Evolutionary conservation across 441 rosid species (phyloP), one percentile per base, ranked within the genome.

Genomic region (Metrosideros polymorpha): DNA sequence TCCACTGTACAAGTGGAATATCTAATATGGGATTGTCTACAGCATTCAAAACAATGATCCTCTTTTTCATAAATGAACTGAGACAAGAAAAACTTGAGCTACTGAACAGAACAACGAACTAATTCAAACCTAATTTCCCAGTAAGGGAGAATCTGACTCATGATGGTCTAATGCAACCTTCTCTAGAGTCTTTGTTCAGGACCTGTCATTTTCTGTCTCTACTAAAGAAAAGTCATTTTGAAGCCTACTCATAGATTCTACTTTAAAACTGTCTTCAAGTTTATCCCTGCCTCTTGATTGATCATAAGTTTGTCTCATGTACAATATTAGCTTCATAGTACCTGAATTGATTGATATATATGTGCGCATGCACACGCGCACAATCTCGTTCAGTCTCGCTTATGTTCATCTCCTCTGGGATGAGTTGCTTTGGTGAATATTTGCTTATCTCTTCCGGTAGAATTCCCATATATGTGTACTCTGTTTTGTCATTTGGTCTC

Each of bases 121-220:
- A 63, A 32, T 63, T 63, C 27, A 63, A 32, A 3, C 45, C 1
- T 63, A 6, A 2, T 63, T 18, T 59, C 71, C 22, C 5, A 59
- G 71, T 29, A 8, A 57, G 32, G 32, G 32, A 59, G 39, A 59
- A 29, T n/a, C 32, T 59, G 17, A 27, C 71, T 59, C 35, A 29
- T 59, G 71, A 7, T 15, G 71, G 22, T 29, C 22, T 59, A 29
- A 14, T 15, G 10, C 35, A 30, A 29, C 18, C 43, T 30, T 63
- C 3, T 63, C 43, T 63, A 2, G 4, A 1, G 76, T 32, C 14
- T 32, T 2, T 66, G 27, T 66, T 2, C 77, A 66, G 77, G 6
- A 18, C 45, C 13, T 32, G 27, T 18, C 0, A 1, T 66, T 66
- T 30, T 0, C 1, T 32, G 0, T 66, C 0, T 4, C 43, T 32